phyloP scores from a whole-genome alignment of 2,329 filamentous ascomycete species.

The Lasiodiplodia theobromae region DNA sequence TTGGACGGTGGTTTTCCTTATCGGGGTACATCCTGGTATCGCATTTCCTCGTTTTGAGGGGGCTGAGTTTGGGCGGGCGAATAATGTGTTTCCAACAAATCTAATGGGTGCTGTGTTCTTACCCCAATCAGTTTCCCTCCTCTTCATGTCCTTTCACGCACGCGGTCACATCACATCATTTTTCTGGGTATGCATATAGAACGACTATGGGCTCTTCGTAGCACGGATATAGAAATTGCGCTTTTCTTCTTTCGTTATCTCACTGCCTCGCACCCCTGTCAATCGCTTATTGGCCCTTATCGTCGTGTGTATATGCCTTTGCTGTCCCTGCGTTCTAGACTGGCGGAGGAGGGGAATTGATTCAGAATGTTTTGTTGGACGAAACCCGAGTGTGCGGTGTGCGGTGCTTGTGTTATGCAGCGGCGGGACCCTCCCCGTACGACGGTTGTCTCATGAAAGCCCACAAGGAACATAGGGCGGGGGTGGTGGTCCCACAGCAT shows the following conservation, averaged over 20 bases:
- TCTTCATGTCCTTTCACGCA: background rate
- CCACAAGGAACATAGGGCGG: background rate
- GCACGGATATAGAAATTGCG: slow-evolving; percentile 1
- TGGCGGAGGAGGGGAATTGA: background rate
- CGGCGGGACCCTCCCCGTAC: too few relatives aligned
- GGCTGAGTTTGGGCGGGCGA: background rate
- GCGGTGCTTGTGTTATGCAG: too few relatives aligned
- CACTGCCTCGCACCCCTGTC: background rate
- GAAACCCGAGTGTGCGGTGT: background rate
- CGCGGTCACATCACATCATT: background rate
- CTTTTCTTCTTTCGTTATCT: background rate
- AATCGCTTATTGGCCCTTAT: background rate
- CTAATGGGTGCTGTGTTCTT: background rate
- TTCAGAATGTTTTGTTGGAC: background rate
- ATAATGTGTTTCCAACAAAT: slow-evolving; percentile 2
- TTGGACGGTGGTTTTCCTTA: too few relatives aligned
- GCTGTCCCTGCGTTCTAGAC: background rate
- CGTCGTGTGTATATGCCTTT: background rate
- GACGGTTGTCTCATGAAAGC: background rate
- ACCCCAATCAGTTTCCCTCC: background rate
- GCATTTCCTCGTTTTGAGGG: background rate
- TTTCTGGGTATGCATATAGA: background rate
- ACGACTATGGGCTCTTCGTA: background rate
- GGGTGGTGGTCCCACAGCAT: background rate
- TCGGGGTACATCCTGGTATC: background rate